Evolutionary conservation across 2,329 filamentous ascomycete species (phyloP), one percentile per base, ranked within the genome.

Genomic region (Pezicula carpinea): DNA sequence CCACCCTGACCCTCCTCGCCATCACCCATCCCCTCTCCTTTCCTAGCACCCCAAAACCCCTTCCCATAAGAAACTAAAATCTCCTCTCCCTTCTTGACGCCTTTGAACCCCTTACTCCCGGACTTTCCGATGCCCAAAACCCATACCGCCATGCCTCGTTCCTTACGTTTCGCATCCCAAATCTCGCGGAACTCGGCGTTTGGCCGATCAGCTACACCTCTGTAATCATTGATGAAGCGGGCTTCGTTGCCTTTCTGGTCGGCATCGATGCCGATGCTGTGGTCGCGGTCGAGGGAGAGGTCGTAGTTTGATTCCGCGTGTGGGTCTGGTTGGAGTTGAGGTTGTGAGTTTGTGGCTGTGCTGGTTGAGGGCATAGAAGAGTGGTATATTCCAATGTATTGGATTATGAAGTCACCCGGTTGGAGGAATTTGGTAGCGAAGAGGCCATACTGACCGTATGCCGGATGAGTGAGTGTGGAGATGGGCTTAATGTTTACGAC

Each of bases 51-150:
- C 80, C 82, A 85, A 53, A 86, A 85, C 1, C 82, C 82, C 61
- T 81, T 85, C 5, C 81, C 82, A 57, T 85, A 85, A 53, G 78
- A 83, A 11, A 85, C 77, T 43, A 84, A 59, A 44, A 85, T 77
- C 69, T 85, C 82, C 50, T 82, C 73, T 2, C 81, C 80, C 64
- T 77, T 81, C 41, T 60, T 71, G 22, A 83, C 74, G 1, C 73
- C 66, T 46, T 54, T 52, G 26, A 43, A 43, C 2, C 29, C 41
- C 11, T 22, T 34, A 21, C 33, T 43, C 18, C 41, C 41, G 50
- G 38, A 59, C 48, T 39, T 47, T 44, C 41, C 61, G 62, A 49
- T 60, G 64, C 23, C 60, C 29, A 80, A 56, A 11, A 80, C 79
- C 67, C 75, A 82, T 13, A 83, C 74, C 0, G 72, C 77, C 66